Evolutionary conservation across 352 stramenopile species (phyloP).

Genomic region (Phytophthora ohioensis): DNA sequence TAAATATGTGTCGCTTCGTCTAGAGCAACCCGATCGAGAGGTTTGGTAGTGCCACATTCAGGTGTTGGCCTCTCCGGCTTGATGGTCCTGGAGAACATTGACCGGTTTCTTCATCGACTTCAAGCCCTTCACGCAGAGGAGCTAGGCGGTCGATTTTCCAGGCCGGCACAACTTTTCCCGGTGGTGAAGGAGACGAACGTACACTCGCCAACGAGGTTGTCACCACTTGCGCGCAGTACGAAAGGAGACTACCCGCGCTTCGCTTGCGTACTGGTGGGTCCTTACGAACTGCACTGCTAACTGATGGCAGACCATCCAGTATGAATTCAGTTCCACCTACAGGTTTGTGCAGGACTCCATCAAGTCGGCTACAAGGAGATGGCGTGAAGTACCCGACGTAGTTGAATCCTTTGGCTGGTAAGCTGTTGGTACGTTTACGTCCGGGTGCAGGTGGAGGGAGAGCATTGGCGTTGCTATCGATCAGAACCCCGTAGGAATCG

Average conservation of each 20-base stretch:
- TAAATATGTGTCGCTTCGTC: neutral
- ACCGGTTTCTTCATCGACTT: constrained; percentile 35
- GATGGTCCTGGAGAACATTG: constrained; percentile 9
- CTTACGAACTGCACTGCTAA: constrained; percentile 6
- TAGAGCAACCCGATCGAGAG: constrained; percentile 43
- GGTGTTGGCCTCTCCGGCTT: neutral
- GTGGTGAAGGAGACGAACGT: constrained; percentile 24
- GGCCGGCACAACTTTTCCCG: constrained; percentile 43
- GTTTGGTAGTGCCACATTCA: constrained; percentile 29
- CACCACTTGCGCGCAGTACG: constrained; percentile 57
- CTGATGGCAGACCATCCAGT: constrained; percentile 20
- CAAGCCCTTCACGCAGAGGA: constrained; percentile 20
- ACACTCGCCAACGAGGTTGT: constrained; percentile 34
- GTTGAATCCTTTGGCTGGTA: constrained; percentile 27
- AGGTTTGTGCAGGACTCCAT: constrained; percentile 11
- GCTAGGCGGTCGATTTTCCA: constrained; percentile 40
- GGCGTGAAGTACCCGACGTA: constrained; percentile 15
- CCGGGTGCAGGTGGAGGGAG: constrained; percentile 30
- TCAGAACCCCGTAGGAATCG: constrained; percentile 6
- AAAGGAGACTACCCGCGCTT: constrained; percentile 37
- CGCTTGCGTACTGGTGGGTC: constrained; percentile 34
- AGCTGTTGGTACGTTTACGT: constrained; percentile 23
- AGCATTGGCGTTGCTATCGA: constrained; percentile 7
- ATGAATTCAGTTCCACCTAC: constrained; percentile 12
- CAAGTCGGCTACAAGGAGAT: constrained; percentile 9